phyloP scores from a whole-genome alignment of 306 rosid species.

The Rubus idaeus region DNA sequence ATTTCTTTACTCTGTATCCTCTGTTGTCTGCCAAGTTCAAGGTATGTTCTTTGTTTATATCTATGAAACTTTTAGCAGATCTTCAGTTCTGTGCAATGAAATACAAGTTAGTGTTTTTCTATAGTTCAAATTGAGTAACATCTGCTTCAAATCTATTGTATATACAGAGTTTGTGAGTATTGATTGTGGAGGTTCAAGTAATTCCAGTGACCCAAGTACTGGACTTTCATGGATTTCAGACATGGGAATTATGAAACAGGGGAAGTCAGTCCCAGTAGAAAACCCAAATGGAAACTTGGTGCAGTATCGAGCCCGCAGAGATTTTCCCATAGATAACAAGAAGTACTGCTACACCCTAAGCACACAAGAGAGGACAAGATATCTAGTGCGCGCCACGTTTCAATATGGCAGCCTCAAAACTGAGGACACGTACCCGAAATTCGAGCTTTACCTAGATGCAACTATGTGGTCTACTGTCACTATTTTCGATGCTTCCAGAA shows the following conservation, averaged over 20 bases:
- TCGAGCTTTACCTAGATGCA: conserved; percentile 80
- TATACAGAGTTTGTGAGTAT: conserved; percentile 79
- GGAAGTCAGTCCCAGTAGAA: conserved; percentile 46
- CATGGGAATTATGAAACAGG: conserved; percentile 49
- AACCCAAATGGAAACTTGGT: conserved; percentile 49
- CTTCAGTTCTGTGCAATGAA: background rate
- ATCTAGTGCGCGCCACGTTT: conserved; percentile 77
- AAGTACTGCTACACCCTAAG: conserved; percentile 73
- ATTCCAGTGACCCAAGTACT: conserved; percentile 65
- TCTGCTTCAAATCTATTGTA: background rate
- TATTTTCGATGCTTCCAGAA: conserved; percentile 66
- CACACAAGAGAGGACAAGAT: conserved; percentile 74
- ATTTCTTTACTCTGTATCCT: conserved; percentile 42
- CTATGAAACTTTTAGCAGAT: too few species aligned
- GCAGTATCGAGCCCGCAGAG: conserved; percentile 67
- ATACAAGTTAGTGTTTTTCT: background rate
- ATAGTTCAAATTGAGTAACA: background rate
- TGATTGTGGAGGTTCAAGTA: conserved; percentile 77
- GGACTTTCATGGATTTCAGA: conserved; percentile 84
- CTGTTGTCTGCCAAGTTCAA: conserved; percentile 61
- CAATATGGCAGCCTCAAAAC: conserved; percentile 67
- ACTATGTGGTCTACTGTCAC: conserved; percentile 90
- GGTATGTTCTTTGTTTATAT: conserved; percentile 47
- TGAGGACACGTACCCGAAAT: conserved; percentile 92
- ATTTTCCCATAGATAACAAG: conserved; percentile 67